Conservation (phyloP, 2,329 filamentous ascomycete genomes). For the Nemania diffusa region DNA sequence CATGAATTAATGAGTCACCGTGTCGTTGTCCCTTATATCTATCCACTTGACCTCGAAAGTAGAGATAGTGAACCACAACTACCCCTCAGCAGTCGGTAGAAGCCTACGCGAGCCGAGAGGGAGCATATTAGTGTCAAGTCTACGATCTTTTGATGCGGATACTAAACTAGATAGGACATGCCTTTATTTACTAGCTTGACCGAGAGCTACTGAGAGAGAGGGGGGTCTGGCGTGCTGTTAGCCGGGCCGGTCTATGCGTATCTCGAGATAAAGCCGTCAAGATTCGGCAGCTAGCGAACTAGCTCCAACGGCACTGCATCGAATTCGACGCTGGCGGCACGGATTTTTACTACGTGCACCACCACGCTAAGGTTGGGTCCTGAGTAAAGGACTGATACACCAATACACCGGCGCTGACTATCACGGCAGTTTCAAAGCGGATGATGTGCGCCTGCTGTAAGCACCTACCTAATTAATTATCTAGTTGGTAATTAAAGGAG, state of each 20-base stretch:
- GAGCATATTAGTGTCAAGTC: not conserved
- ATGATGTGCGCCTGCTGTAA: not conserved
- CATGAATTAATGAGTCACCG: too few species aligned
- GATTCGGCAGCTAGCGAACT: not conserved
- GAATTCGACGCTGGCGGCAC: slow-evolving; percentile 8
- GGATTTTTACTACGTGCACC: slow-evolving; percentile 2
- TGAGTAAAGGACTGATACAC: slow-evolving; percentile 8
- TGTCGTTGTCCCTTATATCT: not conserved
- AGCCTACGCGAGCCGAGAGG: not conserved
- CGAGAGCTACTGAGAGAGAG: not conserved
- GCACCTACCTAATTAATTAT: not conserved
- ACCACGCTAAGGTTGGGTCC: slow-evolving; percentile 8
- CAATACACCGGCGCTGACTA: not conserved
- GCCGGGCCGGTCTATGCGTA: not conserved
- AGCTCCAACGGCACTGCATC: slow-evolving; percentile 12
- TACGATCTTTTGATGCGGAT: not conserved
- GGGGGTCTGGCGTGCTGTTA: not conserved
- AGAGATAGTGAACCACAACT: not conserved
- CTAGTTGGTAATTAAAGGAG: slow-evolving; percentile 3
- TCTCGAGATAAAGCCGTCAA: not conserved
- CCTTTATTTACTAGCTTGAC: not conserved
- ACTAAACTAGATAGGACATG: not conserved
- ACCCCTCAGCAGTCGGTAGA: not conserved
- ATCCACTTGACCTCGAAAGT: not conserved
- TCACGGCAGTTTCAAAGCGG: not conserved